Evolutionary conservation across 176 grass and related monocot species (phyloP).

Genomic region (Lolium rigidum): DNA sequence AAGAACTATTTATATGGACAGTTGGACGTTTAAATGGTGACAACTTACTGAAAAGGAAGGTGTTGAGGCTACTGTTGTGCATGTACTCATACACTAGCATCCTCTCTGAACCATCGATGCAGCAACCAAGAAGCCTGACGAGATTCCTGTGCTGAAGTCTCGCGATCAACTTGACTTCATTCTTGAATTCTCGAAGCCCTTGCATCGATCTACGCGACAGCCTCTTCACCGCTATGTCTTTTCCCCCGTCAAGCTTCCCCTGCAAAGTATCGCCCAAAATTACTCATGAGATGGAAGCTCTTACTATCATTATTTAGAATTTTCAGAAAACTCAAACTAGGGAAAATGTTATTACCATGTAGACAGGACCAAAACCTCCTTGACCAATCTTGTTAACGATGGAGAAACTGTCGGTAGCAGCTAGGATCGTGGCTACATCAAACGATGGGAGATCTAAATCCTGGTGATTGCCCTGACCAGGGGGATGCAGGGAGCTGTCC

Average conservation of each 20-base stretch:
- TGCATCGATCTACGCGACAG: too few relatives aligned
- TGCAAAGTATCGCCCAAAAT: not conserved
- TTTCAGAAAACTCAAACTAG: not conserved
- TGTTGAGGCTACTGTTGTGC: slow-evolving; percentile 75
- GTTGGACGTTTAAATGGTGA: not conserved
- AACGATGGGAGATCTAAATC: slow-evolving; percentile 40
- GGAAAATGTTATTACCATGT: slow-evolving; percentile 27
- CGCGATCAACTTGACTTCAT: too few relatives aligned
- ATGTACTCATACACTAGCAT: slow-evolving; percentile 31
- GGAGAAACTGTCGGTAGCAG: slow-evolving; percentile 44
- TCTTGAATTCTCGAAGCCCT: too few relatives aligned
- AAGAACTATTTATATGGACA: too few relatives aligned
- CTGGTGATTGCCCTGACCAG: not conserved
- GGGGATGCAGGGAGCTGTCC: not conserved
- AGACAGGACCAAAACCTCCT: slow-evolving; percentile 52
- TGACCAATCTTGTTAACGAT: not conserved
- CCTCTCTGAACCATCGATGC: too few relatives aligned
- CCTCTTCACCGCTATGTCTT: slow-evolving; percentile 50
- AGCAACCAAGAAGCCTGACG: slow-evolving; percentile 56
- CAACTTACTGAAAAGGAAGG: slow-evolving; percentile 66
- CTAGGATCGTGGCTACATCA: slow-evolving; percentile 19
- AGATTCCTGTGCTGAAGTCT: slow-evolving; percentile 43
- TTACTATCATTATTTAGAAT: not conserved
- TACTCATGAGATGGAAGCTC: not conserved
- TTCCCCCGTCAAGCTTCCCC: slow-evolving; percentile 22